Evolutionary conservation across 495 filamentous ascomycete genomes (phyloP).

Genomic region (Jackrogersella minutella): DNA sequence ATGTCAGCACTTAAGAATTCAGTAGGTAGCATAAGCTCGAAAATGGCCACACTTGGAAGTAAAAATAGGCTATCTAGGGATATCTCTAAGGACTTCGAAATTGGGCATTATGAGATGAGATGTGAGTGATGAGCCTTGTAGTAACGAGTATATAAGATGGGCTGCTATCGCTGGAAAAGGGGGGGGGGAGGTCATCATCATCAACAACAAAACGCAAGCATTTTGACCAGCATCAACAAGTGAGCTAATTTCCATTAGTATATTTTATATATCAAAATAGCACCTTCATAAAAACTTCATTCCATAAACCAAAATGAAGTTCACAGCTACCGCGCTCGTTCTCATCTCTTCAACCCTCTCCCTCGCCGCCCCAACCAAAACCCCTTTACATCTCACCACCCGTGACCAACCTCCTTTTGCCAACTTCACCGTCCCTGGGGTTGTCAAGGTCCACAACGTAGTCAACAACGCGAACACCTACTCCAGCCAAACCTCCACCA

Average conservation of each 20-base stretch:
- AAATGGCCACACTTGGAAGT: background rate
- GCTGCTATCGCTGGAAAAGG: background rate
- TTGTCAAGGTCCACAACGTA: constrained; percentile 39
- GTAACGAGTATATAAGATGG: constrained; percentile 20
- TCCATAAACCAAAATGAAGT: constrained; percentile 42
- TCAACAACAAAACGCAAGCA: background rate
- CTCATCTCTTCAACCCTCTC: constrained; percentile 41
- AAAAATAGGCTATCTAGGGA: constrained; percentile 27
- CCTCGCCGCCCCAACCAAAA: constrained; percentile 35
- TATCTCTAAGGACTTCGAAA: background rate
- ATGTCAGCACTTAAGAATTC: constrained; percentile 16
- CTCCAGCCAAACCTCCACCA: background rate
- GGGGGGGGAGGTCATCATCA: background rate
- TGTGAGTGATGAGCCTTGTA: background rate
- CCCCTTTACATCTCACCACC: background rate
- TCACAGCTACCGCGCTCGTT: constrained; percentile 32
- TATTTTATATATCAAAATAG: background rate
- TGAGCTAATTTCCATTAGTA: background rate
- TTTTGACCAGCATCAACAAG: background rate
- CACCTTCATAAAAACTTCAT: background rate
- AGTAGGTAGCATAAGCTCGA: constrained; percentile 10
- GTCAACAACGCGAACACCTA: constrained; percentile 24
- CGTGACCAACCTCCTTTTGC: constrained; percentile 10
- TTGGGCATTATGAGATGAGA: background rate
- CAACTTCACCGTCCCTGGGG: constrained; percentile 35